These are phyloP conservation scores for Aureobasidium subglaciale DNA, from an alignment of 2,329 filamentous ascomycete genomes.

Conservation along the genomic window DNA sequence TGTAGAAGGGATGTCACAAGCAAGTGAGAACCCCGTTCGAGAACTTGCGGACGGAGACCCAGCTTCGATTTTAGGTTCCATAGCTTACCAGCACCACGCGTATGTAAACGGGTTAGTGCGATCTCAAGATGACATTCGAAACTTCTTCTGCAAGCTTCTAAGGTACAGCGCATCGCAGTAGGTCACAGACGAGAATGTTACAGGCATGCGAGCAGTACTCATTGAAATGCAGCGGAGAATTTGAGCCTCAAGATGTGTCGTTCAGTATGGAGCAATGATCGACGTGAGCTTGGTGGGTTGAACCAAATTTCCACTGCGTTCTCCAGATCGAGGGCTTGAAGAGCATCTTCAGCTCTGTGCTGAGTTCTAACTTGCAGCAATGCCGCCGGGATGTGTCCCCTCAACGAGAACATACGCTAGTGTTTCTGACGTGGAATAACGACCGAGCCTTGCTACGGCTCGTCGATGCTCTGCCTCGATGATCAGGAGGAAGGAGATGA, in stretches of 20 bases:
- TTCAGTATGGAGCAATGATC: constrained; percentile 3
- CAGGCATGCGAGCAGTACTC: no score
- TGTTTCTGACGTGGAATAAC: no score
- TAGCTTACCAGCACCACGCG: constrained; percentile 10
- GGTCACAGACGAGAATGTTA: neutral
- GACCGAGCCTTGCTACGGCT: no score
- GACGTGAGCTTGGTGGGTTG: neutral
- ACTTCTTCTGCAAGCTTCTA: constrained; percentile 2
- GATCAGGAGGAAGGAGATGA: no score
- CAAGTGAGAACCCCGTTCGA: neutral
- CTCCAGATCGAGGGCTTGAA: neutral
- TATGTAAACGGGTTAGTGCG: neutral
- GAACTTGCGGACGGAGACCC: neutral
- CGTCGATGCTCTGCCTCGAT: no score
- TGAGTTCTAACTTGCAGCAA: no score
- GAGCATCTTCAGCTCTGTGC: constrained; percentile 1
- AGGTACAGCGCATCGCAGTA: neutral
- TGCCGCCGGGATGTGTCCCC: no score
- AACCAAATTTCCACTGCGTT: neutral
- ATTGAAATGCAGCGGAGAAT: no score
- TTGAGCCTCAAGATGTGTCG: constrained; percentile 5
- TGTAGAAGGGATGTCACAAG: neutral
- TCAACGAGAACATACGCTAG: no score
- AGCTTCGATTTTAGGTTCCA: constrained; percentile 2
- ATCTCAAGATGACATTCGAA: neutral